Percentiles rank a stretch among this genome's conserved stretches.
Evolutionary conservation across 371 early-diverging fungal genomes (phyloP).

Genomic region (Mycotypha africana): DNA sequence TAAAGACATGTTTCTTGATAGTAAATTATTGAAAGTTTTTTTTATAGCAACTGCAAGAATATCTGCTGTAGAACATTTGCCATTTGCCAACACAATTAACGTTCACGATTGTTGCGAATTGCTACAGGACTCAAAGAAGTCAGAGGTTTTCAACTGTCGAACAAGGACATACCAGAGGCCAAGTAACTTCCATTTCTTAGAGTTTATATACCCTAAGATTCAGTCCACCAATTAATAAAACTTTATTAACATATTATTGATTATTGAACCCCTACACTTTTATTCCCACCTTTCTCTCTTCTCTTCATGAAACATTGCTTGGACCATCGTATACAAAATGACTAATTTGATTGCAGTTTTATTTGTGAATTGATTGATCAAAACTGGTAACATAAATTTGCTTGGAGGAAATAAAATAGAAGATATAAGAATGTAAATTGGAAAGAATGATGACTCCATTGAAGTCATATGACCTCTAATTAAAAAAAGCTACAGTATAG

Average conservation of each 20-base stretch:
- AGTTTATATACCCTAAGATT: slow-evolving; percentile 11
- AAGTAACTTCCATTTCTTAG: slow-evolving; percentile 10
- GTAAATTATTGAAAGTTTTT: slow-evolving; percentile 14
- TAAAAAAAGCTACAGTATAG: slow-evolving; percentile 12
- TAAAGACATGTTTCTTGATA: slow-evolving; percentile 16
- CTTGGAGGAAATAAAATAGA: slow-evolving; percentile 13
- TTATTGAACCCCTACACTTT: slow-evolving; percentile 12
- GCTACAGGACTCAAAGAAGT: slow-evolving; percentile 13
- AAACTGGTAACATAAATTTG: slow-evolving; percentile 12
- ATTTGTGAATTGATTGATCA: slow-evolving; percentile 11
- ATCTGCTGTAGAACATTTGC: slow-evolving; percentile 11
- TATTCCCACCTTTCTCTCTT: slow-evolving; percentile 6
- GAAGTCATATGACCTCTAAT: slow-evolving; percentile 8
- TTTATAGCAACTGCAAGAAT: slow-evolving; percentile 8
- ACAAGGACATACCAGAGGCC: slow-evolving; percentile 15
- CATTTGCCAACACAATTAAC: slow-evolving; percentile 15
- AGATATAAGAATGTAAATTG: slow-evolving; percentile 13
- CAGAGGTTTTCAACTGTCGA: slow-evolving; percentile 16
- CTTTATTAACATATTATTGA: slow-evolving; percentile 11
- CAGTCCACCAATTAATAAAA: slow-evolving; percentile 11
- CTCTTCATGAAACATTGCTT: slow-evolving; percentile 12
- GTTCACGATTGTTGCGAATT: slow-evolving; percentile 14
- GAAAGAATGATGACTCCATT: slow-evolving; percentile 10
- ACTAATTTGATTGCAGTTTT: slow-evolving; percentile 14
- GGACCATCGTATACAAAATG: slow-evolving; percentile 13